Base-by-base conservation (phyloP, 768 basidiomycete species). In the Tylopilus vinaceipallidus region DNA sequence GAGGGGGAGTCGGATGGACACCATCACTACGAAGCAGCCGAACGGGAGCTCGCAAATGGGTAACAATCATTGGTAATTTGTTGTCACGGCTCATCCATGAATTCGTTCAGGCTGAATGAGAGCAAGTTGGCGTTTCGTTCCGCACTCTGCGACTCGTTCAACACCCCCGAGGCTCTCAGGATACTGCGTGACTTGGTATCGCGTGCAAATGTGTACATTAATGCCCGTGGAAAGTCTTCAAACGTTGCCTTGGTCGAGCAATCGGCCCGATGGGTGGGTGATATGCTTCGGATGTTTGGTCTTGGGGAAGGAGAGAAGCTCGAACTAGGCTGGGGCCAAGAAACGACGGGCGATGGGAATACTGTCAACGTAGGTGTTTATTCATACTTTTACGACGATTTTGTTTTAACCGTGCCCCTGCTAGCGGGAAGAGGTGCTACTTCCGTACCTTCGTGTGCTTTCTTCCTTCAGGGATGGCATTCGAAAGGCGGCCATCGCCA, bases 101-200 rank as follows among this genome's bases (percentile, higher is more conserved):
- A 4, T 43, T 35, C 36, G 54, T 42, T 40, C 59, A 97, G 93
- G 58, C 74, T 95, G 30, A 77, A 88, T 56, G 73, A 81, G 45
- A 81, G 84, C 40, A 95, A 95, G 66, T 58, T 77, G 35, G 75
- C 79, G 8, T 95, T 99, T 78, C 84, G 91, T 45, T 75, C 72
- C 12, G 90, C 94, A 0, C 83, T 99, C 40, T 95, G 89, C 70
- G 95, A 99, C 68, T 98, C 95, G 0, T 97, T 98, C 78, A 95
- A 98, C 66, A 98, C 97, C 0, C 92, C 94, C 3, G 77, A 73
- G 16, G 95, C 93, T 0, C 68, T 98, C 20, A 78, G 80, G 58
- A 72, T 83, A 48, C 71, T 98, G 16, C 78, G 88, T 12, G 87
- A 94, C 52, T 74, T 98, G 32, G 83, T 98, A 39, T 88, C 89